Conservation (phyloP, 139 green algal genomes). For the Chlamydomonas sp. region DNA sequence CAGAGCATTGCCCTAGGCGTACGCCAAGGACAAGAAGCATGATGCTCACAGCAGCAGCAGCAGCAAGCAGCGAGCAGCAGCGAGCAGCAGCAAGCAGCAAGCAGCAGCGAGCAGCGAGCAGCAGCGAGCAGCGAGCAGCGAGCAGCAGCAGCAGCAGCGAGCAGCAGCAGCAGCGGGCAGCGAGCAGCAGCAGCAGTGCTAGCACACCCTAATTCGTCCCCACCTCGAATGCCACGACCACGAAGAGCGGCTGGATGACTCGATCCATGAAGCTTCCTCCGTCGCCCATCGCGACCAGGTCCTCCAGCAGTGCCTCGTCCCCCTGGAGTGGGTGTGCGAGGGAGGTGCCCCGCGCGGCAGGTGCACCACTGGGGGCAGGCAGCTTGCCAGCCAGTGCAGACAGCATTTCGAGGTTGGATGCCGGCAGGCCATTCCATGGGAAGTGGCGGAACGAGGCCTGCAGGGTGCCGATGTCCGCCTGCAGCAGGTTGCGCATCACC, state of each 20-base stretch:
- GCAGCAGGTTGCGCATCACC: constrained; percentile 7
- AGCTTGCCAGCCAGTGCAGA: background rate
- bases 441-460: background rate
- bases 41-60: too few relatives aligned
- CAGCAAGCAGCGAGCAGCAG: too few relatives aligned
- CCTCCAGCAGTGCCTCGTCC: constrained; percentile 28
- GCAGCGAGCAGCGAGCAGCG: too few relatives aligned
- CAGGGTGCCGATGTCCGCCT: background rate
- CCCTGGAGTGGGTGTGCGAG: background rate
- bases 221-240: constrained; percentile 22
- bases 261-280: constrained; percentile 44
- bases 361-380: constrained; percentile 12
- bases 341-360: background rate
- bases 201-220: too few relatives aligned
- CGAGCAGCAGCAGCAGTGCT: background rate
- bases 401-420: background rate
- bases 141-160: too few relatives aligned
- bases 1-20: too few relatives aligned
- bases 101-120: too few relatives aligned
- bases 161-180: too few relatives aligned
- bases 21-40: too few relatives aligned
- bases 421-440: background rate
- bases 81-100: too few relatives aligned
- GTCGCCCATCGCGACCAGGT: constrained; percentile 49
- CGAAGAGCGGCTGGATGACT: constrained; percentile 29